Evolutionary conservation across 2,329 filamentous ascomycete species (phyloP).

Genomic region (Hypoxylon sp.): DNA sequence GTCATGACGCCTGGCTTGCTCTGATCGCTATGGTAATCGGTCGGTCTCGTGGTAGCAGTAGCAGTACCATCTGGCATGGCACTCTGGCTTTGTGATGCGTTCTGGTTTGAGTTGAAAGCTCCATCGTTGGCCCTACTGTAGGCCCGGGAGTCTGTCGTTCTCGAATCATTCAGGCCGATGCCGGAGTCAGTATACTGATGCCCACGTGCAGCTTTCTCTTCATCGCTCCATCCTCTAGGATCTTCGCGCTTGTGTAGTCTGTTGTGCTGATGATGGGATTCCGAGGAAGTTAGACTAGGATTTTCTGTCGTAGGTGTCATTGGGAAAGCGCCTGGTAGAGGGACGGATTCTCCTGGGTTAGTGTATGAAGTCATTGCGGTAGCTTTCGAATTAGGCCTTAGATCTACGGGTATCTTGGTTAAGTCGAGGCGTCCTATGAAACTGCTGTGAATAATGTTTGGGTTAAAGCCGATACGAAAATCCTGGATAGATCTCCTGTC

Average conservation of each 20-base stretch:
- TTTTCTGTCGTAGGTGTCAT: conserved; percentile 17
- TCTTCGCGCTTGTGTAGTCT: conserved; percentile 45
- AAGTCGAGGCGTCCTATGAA: not conserved
- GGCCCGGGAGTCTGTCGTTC: not conserved
- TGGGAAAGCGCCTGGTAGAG: conserved; percentile 46
- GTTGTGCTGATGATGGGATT: conserved; percentile 28
- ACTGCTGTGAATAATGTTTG: not conserved
- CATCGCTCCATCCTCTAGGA: conserved; percentile 31
- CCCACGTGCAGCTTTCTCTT: conserved; percentile 18
- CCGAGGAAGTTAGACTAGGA: conserved; percentile 11
- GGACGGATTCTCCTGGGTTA: conserved; percentile 15
- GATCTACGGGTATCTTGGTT: conserved; percentile 4
- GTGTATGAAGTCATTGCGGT: conserved; percentile 42
- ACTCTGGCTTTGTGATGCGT: not conserved
- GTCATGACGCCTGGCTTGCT: conserved; percentile 47
- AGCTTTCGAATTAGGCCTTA: not conserved
- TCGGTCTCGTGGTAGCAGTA: not conserved
- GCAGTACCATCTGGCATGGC: not conserved
- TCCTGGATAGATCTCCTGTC: not conserved
- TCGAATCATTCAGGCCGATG: conserved; percentile 30
- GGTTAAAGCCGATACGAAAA: not conserved
- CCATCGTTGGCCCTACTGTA: conserved; percentile 2
- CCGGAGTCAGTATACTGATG: conserved; percentile 43
- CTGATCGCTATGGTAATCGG: conserved; percentile 8
- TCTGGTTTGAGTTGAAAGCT: conserved; percentile 16